Conservation (phyloP, 306 rosid genomes). For the Bauhinia variegata region DNA sequence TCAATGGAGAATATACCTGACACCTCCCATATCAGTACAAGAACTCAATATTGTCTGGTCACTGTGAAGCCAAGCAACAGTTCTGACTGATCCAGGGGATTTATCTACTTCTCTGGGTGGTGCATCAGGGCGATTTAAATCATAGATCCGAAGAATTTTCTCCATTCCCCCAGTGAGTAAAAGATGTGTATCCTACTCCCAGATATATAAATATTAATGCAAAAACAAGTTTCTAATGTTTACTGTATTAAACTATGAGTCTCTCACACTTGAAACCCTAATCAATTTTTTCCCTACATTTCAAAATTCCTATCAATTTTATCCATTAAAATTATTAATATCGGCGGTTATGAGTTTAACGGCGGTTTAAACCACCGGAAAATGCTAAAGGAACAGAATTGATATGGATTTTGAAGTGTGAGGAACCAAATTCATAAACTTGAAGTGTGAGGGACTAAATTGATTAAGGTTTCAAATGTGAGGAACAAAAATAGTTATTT, state of each 20-base stretch:
- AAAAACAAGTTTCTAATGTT: background rate
- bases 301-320: no score
- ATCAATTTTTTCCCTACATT: no score
- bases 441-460: no score
- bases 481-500: no score
- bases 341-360: no score
- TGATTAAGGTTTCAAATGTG: no score
- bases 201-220: conserved; percentile 27
- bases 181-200: conserved; percentile 80
- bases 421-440: no score
- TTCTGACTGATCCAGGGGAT: conserved; percentile 94
- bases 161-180: conserved; percentile 93
- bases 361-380: no score
- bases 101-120: conserved; percentile 94
- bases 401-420: no score
- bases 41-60: conserved; percentile 98
- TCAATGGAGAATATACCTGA: conserved; percentile 57
- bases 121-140: conserved; percentile 91
- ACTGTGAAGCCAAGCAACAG: conserved; percentile 94
- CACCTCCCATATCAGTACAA: conserved; percentile 95
- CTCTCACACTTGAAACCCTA: no score
- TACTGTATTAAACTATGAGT: background rate
- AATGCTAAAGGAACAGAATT: no score
- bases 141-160: conserved; percentile 89
- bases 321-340: no score